Percentiles rank a stretch among this genome's conserved stretches.
These are phyloP conservation scores for Keithomyces neogunnii DNA, from an alignment of 2,329 filamentous ascomycete species.

Conservation along the genomic window DNA sequence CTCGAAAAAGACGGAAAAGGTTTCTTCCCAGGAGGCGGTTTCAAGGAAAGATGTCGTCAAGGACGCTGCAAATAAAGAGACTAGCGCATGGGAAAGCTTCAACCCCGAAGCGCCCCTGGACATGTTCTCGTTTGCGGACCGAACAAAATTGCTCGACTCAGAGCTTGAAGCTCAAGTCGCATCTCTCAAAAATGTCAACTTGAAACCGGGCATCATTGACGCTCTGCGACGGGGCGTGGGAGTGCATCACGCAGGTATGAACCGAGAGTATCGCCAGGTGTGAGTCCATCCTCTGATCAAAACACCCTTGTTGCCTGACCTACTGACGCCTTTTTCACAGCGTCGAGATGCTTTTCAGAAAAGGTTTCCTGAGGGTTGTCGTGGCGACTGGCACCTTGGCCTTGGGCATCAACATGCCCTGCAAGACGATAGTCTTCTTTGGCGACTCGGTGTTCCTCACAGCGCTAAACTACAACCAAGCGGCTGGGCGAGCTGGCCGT, in stretches of 20 bases:
- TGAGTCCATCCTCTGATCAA: conserved; percentile 20
- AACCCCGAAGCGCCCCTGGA: conserved; percentile 55
- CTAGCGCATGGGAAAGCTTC: conserved; percentile 54
- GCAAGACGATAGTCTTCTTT: conserved; percentile 70
- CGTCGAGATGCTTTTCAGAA: conserved; percentile 67
- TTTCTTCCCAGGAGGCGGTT: conserved; percentile 11
- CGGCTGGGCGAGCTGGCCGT: conserved; percentile 67
- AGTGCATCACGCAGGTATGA: conserved; percentile 74
- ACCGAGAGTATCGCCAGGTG: conserved; percentile 64
- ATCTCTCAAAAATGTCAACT: conserved; percentile 38
- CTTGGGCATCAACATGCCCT: conserved; percentile 77
- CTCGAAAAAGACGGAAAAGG: conserved; percentile 27
- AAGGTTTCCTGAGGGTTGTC: conserved; percentile 61
- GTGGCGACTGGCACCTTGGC: conserved; percentile 70
- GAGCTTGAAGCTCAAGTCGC: conserved; percentile 50
- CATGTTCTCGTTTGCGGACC: conserved; percentile 59
- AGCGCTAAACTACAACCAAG: conserved; percentile 68
- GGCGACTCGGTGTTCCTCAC: conserved; percentile 68
- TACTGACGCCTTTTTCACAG: conserved; percentile 15
- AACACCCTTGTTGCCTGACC: neutral
- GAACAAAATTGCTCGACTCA: conserved; percentile 44
- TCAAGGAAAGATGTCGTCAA: conserved; percentile 49
- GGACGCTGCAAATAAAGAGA: conserved; percentile 46
- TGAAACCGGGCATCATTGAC: conserved; percentile 42
- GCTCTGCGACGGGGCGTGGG: conserved; percentile 61